Base-by-base conservation (phyloP, 2,329 filamentous ascomycete genomes). In the Claviceps sp. region DNA sequence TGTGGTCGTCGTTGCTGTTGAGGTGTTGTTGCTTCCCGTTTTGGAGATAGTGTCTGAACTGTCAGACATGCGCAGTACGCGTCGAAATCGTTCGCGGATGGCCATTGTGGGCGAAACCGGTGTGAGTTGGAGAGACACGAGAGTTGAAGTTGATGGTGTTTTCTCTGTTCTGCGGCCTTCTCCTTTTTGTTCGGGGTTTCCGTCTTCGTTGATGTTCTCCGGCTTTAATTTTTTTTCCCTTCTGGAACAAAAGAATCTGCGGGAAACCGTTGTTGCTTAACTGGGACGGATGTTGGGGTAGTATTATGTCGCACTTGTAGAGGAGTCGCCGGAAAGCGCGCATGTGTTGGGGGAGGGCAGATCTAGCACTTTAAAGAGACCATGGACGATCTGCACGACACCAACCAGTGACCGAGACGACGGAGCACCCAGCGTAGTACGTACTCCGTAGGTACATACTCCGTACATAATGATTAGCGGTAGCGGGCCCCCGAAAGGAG, bases 31-130 rank as follows among this genome's bases (percentile, higher is more conserved):
- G 50, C 60, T 62, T 13, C 64, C 61, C 36, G 62, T 57, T 36
- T 68, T 65, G 13, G 66, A 65, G 40, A 63, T 60, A 54, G 57
- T 57, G 52, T 61, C 63, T 45, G 60, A 59, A 20, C 50, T 50
- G 49, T 62, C 59, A 34, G 68, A 69, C 57, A 62, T 64, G 64
- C 67, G 69, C 58, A 69, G 55, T 39, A 60, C 68, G 57, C 68
- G 68, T 54, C 69, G 69, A 54, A 72, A 64, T 38, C 66, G 66
- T 45, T 71, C 68, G 53, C 69, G 66, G 50, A 72, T 71, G 42
- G 69, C 62, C 69, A 72, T 72, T 57, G 52, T 58, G 58, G 43
- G 44, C 26, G 3, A 39, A 42, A 20, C 17, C 16, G 23, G 14
- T 29, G 4, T 45, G 43, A 29, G 20, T 22, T 26, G 14, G 14